A percentile compares a stretch with the other conserved stretches of the same genome.
Conservation (phyloP, 2,329 filamentous ascomycete genomes). For the Phaeosphaeriaceae sp. region DNA sequence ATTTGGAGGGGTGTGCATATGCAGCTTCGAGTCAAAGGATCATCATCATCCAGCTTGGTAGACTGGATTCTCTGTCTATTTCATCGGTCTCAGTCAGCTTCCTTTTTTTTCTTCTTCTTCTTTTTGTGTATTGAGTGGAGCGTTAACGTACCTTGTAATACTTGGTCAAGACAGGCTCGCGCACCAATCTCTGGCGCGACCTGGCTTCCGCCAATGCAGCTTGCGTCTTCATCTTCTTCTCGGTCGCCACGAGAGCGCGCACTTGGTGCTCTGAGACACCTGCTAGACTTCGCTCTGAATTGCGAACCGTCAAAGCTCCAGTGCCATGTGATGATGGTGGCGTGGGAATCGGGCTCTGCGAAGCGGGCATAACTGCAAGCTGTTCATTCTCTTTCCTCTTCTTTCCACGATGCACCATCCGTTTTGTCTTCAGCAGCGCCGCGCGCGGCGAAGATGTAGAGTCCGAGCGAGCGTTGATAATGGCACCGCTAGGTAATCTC, state of each 20-base stretch:
- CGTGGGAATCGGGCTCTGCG: neutral
- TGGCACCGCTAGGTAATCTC: conserved; percentile 21
- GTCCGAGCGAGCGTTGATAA: conserved; percentile 18
- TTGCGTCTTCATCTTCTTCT: conserved; percentile 26
- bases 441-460: conserved; percentile 15
- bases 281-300: neutral
- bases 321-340: neutral
- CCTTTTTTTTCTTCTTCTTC: neutral
- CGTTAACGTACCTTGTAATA: neutral
- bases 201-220: conserved; percentile 19
- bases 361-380: neutral
- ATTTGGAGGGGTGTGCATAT: neutral
- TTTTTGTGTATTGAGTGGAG: conserved; percentile 11
- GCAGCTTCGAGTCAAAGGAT: neutral
- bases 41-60: conserved; percentile 13
- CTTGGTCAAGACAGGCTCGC: conserved; percentile 15
- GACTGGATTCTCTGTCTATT: conserved; percentile 9
- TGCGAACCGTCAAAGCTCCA: neutral
- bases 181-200: conserved; percentile 14
- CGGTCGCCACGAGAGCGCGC: conserved; percentile 16
- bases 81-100: conserved; percentile 2
- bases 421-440: conserved; percentile 10
- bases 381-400: conserved; percentile 11
- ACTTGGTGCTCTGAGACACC: conserved; percentile 22
- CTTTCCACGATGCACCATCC: conserved; percentile 7